A percentile compares a stretch with the other conserved stretches of the same genome.
phyloP scores from a whole-genome alignment of 2,329 filamentous ascomycete genomes.

The Cadophora luteo-olivacea region DNA sequence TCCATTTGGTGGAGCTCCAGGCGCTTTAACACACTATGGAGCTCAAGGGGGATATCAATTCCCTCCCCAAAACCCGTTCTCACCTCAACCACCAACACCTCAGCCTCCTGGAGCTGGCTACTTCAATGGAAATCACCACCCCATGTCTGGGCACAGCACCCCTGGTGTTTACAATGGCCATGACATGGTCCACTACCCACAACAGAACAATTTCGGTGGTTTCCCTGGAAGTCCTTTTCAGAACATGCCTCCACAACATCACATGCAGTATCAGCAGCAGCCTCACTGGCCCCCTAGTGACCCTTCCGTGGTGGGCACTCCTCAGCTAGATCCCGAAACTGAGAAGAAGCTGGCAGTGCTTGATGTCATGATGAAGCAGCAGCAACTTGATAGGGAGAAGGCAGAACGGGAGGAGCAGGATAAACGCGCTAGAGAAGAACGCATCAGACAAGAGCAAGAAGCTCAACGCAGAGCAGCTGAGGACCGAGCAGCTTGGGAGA shows the following conservation, averaged over 20 bases:
- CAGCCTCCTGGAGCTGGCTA: constrained; percentile 42
- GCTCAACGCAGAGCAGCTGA: constrained; percentile 53
- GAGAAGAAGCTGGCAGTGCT: constrained; percentile 67
- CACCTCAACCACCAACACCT: constrained; percentile 39
- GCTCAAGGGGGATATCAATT: constrained; percentile 36
- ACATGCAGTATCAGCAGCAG: constrained; percentile 34
- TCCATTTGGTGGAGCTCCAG: constrained; percentile 40
- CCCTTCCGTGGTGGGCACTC: constrained; percentile 31
- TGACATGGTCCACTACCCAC: constrained; percentile 44
- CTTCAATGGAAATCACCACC: constrained; percentile 48
- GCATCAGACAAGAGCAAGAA: constrained; percentile 47
- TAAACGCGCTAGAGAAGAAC: constrained; percentile 49
- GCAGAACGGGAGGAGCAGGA: constrained; percentile 54
- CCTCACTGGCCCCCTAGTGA: constrained; percentile 40
- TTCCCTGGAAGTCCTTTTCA: constrained; percentile 35
- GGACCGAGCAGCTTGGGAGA: constrained; percentile 39
- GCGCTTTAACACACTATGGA: constrained; percentile 43
- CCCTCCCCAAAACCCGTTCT: constrained; percentile 42
- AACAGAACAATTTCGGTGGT: constrained; percentile 32
- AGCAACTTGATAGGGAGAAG: constrained; percentile 53
- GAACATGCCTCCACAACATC: constrained; percentile 34
- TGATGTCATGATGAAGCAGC: constrained; percentile 58
- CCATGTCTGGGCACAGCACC: constrained; percentile 46
- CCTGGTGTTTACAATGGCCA: constrained; percentile 38
- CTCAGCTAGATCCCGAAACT: constrained; percentile 36